Evolutionary conservation across 2,329 filamentous ascomycete species (phyloP).

Genomic region (Apiospora aurea): DNA sequence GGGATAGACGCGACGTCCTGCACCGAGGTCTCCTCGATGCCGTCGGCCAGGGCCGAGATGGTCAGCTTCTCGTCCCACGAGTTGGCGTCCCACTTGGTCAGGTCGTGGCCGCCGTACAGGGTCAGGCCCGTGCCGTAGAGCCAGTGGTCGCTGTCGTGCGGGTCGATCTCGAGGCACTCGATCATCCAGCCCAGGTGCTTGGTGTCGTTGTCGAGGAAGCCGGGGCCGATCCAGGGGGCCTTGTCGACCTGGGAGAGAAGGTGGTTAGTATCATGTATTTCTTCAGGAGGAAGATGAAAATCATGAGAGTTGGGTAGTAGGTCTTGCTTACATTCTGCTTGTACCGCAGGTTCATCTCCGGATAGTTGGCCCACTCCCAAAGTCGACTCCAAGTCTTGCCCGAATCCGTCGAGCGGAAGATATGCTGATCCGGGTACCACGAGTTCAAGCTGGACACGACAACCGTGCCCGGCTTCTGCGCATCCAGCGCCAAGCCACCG

Average conservation of each 20-base stretch:
- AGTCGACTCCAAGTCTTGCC: constrained; percentile 60
- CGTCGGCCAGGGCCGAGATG: constrained; percentile 58
- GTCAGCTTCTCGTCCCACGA: constrained; percentile 49
- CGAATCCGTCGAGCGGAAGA: constrained; percentile 63
- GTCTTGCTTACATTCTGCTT: constrained; percentile 37
- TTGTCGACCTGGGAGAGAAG: constrained; percentile 44
- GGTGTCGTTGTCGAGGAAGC: constrained; percentile 54
- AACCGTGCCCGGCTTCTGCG: constrained; percentile 61
- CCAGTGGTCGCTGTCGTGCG: constrained; percentile 66
- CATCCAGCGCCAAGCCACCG: constrained; percentile 61
- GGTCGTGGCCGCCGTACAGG: constrained; percentile 59
- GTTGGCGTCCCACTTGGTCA: constrained; percentile 61
- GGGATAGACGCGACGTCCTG: constrained; percentile 56
- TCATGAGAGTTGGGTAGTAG: too few species aligned
- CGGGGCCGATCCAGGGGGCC: constrained; percentile 61
- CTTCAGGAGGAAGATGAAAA: neutral
- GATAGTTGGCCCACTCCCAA: constrained; percentile 59
- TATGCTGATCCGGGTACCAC: constrained; percentile 65
- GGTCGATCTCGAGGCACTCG: constrained; percentile 63
- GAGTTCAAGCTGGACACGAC: constrained; percentile 64
- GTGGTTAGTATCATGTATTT: constrained; percentile 19
- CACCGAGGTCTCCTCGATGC: constrained; percentile 62
- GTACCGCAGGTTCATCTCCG: constrained; percentile 54
- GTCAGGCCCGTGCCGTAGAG: constrained; percentile 67
- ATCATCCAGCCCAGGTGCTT: constrained; percentile 68